Conservation (phyloP, 2,329 filamentous ascomycete species). For the Paraphoma chrysanthemicola region DNA sequence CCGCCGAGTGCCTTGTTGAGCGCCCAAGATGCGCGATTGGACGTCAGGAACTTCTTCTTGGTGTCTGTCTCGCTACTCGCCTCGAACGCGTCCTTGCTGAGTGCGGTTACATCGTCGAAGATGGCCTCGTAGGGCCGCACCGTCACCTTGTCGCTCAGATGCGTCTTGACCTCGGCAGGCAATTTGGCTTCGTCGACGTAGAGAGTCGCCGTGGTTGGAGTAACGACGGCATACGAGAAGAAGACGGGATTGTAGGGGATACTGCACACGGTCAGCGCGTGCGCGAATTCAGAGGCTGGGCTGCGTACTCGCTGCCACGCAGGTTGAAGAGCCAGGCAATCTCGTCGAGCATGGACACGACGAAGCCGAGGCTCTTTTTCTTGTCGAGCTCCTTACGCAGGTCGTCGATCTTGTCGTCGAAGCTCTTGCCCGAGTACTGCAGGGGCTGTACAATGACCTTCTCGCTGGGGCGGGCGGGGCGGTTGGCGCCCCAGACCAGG, state of each 20-base stretch:
- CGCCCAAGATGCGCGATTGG: conserved; percentile 92
- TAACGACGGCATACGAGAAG: conserved; percentile 93
- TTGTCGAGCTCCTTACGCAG: conserved; percentile 90
- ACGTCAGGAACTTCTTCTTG: conserved; percentile 77
- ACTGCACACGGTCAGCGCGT: conserved; percentile 43
- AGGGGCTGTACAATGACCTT: conserved; percentile 74
- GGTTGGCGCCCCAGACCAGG: conserved; percentile 78
- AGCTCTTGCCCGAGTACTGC: conserved; percentile 81
- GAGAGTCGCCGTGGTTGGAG: conserved; percentile 74
- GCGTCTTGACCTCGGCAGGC: conserved; percentile 69
- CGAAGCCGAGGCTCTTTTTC: conserved; percentile 84
- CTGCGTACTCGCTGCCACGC: conserved; percentile 77
- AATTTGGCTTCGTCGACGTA: conserved; percentile 87
- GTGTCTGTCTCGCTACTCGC: conserved; percentile 42
- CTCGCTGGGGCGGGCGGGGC: conserved; percentile 78
- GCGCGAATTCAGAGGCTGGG: neutral
- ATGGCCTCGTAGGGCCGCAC: conserved; percentile 84
- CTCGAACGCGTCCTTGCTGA: conserved; percentile 58
- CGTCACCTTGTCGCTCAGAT: conserved; percentile 73
- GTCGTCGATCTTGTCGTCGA: conserved; percentile 81
- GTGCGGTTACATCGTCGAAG: conserved; percentile 75
- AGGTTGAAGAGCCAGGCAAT: conserved; percentile 99
- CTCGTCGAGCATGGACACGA: conserved; percentile 95
- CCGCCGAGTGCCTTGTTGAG: conserved; percentile 85
- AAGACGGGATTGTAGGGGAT: conserved; percentile 99